phyloP scores from a whole-genome alignment of 2,329 filamentous ascomycete species.

The Fusarium solani-melongenae region DNA sequence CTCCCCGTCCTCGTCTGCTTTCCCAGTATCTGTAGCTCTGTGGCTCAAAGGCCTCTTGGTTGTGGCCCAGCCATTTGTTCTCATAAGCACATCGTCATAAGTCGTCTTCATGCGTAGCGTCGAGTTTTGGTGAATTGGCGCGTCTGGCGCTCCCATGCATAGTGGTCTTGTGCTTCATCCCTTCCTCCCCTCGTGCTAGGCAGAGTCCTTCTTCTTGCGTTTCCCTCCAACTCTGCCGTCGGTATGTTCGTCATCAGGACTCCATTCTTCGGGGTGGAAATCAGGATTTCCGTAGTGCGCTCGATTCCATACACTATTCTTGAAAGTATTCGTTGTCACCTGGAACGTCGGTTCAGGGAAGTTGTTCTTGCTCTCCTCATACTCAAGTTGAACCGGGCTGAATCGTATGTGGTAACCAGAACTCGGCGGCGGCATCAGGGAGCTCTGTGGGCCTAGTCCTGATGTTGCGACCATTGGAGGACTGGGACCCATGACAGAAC shows the following conservation, averaged over 20 bases:
- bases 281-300: slow-evolving; percentile 74
- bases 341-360: slow-evolving; percentile 60
- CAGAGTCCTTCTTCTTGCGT: slow-evolving; percentile 40
- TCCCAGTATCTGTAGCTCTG: neutral
- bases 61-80: neutral
- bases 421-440: slow-evolving; percentile 13
- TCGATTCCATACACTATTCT: slow-evolving; percentile 74
- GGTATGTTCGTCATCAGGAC: slow-evolving; percentile 52
- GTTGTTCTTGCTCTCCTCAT: slow-evolving; percentile 59
- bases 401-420: slow-evolving; percentile 57
- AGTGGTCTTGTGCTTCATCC: neutral
- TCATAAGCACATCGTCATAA: slow-evolving; percentile 3
- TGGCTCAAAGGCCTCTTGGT: neutral
- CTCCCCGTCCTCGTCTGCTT: slow-evolving; percentile 4
- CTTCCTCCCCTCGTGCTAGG: neutral
- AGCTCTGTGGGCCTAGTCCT: slow-evolving; percentile 20
- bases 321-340: slow-evolving; percentile 68
- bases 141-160: neutral
- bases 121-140: slow-evolving; percentile 8
- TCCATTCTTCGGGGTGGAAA: slow-evolving; percentile 59
- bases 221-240: slow-evolving; percentile 45
- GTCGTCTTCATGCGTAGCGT: slow-evolving; percentile 11
- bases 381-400: slow-evolving; percentile 59
- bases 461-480: slow-evolving; percentile 34
- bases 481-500: slow-evolving; percentile 30